Evolutionary conservation across 2,329 filamentous ascomycete genomes (phyloP).

Genomic region (Alternaria sp.): DNA sequence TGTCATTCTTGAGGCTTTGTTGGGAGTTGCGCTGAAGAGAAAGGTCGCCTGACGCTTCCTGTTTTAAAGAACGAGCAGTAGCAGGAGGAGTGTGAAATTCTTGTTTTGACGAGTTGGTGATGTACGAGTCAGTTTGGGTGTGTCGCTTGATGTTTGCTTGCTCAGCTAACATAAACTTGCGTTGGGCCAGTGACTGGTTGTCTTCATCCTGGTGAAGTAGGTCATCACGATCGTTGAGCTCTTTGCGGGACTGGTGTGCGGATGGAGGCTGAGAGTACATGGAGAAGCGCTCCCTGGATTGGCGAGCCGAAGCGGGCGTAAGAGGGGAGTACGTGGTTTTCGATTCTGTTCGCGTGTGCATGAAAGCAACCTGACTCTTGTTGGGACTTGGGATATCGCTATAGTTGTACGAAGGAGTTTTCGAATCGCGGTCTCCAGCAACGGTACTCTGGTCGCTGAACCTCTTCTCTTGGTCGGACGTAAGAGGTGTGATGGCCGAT

Average conservation of each 20-base stretch:
- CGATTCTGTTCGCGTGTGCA: conserved; percentile 76
- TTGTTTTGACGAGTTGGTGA: conserved; percentile 42
- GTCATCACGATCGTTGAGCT: conserved; percentile 48
- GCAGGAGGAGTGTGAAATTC: conserved; percentile 42
- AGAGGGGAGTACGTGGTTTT: conserved; percentile 63
- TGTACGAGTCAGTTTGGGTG: conserved; percentile 39
- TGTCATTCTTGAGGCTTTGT: conserved; percentile 55
- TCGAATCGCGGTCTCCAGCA: conserved; percentile 46
- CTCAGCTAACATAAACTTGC: conserved; percentile 46
- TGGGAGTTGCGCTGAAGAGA: conserved; percentile 41
- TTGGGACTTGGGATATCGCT: conserved; percentile 44
- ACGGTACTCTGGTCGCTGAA: conserved; percentile 59
- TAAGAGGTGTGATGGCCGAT: conserved; percentile 54
- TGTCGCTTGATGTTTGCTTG: conserved; percentile 47
- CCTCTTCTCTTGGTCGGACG: conserved; percentile 68
- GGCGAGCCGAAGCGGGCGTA: conserved; percentile 61
- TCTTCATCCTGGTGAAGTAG: conserved; percentile 40
- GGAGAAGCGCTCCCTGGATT: conserved; percentile 61
- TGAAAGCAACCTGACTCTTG: conserved; percentile 73
- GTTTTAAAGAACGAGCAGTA: conserved; percentile 21
- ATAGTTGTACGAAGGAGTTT: conserved; percentile 41
- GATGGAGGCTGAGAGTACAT: conserved; percentile 54
- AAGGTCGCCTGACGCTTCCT: conserved; percentile 36
- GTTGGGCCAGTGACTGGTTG: conserved; percentile 44
- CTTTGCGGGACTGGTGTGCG: conserved; percentile 49